These are phyloP conservation scores for Mucor plumbeus DNA, from an alignment of 371 early-diverging fungal species.

Conservation along the genomic window DNA sequence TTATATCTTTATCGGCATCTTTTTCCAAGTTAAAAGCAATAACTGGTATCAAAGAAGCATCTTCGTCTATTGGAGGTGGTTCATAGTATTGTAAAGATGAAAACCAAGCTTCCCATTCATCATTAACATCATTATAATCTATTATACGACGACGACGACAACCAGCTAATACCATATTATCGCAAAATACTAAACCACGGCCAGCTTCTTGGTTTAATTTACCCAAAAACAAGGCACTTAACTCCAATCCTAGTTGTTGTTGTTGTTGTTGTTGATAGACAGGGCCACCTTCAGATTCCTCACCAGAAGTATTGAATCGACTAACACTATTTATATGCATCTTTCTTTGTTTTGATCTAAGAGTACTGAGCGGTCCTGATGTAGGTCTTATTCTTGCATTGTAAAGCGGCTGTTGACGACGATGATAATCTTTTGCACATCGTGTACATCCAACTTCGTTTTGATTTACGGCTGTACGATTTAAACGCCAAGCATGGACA, in stretches of 20 bases:
- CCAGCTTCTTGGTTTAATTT: conserved; percentile 36
- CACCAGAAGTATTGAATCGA: neutral
- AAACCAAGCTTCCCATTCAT: conserved; percentile 50
- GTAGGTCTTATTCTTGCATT: neutral
- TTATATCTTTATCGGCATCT: neutral
- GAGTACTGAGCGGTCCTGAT: neutral
- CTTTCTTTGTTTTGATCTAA: neutral
- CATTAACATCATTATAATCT: neutral
- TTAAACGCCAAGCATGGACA: conserved; percentile 46
- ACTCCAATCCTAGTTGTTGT: too few relatives aligned
- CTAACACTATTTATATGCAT: neutral
- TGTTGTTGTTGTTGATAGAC: neutral
- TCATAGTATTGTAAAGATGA: conserved; percentile 43
- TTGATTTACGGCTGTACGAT: conserved; percentile 24
- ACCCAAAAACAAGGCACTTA: conserved; percentile 33
- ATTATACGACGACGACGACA: conserved; percentile 21
- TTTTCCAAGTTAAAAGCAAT: conserved; percentile 36
- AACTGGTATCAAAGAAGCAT: conserved; percentile 23
- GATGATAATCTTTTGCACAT: conserved; percentile 38
- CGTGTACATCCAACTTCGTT: conserved; percentile 29
- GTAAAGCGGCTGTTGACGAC: conserved; percentile 12
- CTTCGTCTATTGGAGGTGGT: conserved; percentile 15
- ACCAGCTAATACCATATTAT: conserved; percentile 46
- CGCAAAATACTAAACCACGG: conserved; percentile 39
- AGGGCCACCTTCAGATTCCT: neutral